Evolutionary conservation across 768 basidiomycete genomes (phyloP).

Genomic region (Rhodotorula diobovata): DNA sequence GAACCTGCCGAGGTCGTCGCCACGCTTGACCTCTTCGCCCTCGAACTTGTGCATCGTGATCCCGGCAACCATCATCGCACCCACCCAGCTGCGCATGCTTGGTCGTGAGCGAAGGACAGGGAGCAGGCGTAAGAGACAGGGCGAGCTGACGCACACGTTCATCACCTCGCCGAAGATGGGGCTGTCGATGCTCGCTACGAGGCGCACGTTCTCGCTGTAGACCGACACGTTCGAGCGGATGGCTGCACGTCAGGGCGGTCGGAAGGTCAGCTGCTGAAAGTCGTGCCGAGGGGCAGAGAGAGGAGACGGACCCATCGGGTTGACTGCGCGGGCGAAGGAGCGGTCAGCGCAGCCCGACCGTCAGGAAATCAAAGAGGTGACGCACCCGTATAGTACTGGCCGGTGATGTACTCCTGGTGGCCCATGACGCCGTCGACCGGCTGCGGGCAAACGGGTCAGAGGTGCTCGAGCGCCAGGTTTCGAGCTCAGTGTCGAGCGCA

Average conservation of each 20-base stretch:
- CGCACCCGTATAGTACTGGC: slow-evolving; percentile 96
- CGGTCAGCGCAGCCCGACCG: no score
- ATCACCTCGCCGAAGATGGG: slow-evolving; percentile 85
- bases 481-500: no score
- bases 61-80: slow-evolving; percentile 85
- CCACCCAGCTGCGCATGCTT: slow-evolving; percentile 59
- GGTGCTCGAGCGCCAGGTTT: no score
- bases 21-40: slow-evolving; percentile 71
- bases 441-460: slow-evolving; percentile 44
- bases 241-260: slow-evolving; percentile 49
- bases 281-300: fast-evolving
- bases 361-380: slow-evolving; percentile 39
- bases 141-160: slow-evolving; percentile 55
- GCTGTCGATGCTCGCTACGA: slow-evolving; percentile 86
- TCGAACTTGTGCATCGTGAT: slow-evolving; percentile 82
- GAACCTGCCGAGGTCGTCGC: slow-evolving; percentile 67
- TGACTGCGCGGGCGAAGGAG: slow-evolving; percentile 42
- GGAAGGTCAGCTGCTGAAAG: no score
- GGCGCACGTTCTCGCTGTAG: slow-evolving; percentile 88
- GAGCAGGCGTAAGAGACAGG: not conserved
- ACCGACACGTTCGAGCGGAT: slow-evolving; percentile 80
- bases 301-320: slow-evolving; percentile 58
- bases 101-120: not conserved
- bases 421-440: slow-evolving; percentile 78
- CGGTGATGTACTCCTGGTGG: slow-evolving; percentile 71